A percentile compares a stretch with the other conserved stretches of the same genome.
phyloP scores from a whole-genome alignment of 768 basidiomycete genomes.

The Cyclocybe aegerita region DNA sequence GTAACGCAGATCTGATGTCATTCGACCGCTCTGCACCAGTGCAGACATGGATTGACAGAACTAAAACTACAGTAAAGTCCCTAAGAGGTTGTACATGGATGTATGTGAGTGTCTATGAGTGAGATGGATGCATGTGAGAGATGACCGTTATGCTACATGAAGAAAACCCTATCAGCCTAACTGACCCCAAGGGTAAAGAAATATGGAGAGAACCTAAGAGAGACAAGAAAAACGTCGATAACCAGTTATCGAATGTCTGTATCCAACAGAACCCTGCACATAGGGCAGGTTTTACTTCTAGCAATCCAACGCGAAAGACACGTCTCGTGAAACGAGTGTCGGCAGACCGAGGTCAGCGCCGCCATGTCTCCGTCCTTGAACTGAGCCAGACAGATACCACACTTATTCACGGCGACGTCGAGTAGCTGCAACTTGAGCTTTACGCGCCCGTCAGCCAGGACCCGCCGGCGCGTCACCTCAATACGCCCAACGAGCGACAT shows the following conservation, averaged over 20 bases:
- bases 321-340: slow-evolving; percentile 65
- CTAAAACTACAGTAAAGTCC: too few species aligned
- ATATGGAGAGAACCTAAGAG: slow-evolving; percentile 1
- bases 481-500: slow-evolving; percentile 42
- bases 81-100: too few species aligned
- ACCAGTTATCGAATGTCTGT: slow-evolving; percentile 26
- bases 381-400: slow-evolving; percentile 71
- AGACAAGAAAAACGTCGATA: slow-evolving; percentile 12
- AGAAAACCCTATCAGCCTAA: neutral
- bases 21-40: too few species aligned
- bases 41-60: too few species aligned
- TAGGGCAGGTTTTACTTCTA: slow-evolving; percentile 60
- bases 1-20: too few species aligned
- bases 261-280: slow-evolving; percentile 54
- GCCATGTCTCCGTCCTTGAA: slow-evolving; percentile 61
- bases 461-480: slow-evolving; percentile 57
- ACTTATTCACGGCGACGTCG: slow-evolving; percentile 64
- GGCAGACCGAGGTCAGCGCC: slow-evolving; percentile 55
- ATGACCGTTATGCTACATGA: neutral
- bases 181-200: neutral
- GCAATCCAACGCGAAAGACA: slow-evolving; percentile 66
- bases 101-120: too few species aligned
- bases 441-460: slow-evolving; percentile 61
- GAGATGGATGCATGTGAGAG: too few species aligned
- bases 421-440: slow-evolving; percentile 70